A percentile compares a stretch with the other conserved stretches of the same genome.
phyloP scores from a whole-genome alignment of 306 rosid species.

The Pueraria montana region DNA sequence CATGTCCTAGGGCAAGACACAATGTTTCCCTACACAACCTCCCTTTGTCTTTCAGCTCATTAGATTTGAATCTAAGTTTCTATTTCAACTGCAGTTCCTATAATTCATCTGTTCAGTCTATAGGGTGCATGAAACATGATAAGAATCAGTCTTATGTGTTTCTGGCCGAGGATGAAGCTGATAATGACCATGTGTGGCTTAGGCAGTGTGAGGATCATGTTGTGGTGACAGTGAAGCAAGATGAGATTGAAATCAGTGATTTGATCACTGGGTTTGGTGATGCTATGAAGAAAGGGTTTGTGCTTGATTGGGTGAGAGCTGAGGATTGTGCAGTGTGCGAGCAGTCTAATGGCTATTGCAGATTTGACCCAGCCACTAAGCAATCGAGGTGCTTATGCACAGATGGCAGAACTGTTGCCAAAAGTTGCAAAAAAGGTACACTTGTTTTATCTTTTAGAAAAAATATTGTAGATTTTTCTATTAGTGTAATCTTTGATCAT shows the following conservation, averaged over 20 bases:
- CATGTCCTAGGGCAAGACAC: constrained; percentile 53
- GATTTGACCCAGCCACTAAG: background rate
- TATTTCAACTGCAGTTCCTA: constrained; percentile 54
- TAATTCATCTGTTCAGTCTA: background rate
- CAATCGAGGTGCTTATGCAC: constrained; percentile 44
- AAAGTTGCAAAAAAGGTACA: constrained; percentile 55
- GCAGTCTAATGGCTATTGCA: constrained; percentile 47
- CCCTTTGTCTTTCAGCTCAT: constrained; percentile 30
- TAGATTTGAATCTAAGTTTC: constrained; percentile 54
- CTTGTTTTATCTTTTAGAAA: background rate
- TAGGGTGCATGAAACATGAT: constrained; percentile 34
- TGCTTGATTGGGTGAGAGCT: constrained; percentile 48
- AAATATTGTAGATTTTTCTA: too few species aligned
- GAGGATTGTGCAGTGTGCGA: constrained; percentile 50
- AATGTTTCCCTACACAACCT: constrained; percentile 42
- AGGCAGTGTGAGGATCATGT: constrained; percentile 46
- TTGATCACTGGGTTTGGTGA: constrained; percentile 49
- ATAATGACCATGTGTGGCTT: background rate
- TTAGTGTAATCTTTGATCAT: background rate
- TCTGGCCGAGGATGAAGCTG: background rate
- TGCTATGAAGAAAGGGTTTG: constrained; percentile 57
- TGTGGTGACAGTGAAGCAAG: constrained; percentile 41
- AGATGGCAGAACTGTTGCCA: constrained; percentile 42
- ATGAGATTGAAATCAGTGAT: constrained; percentile 17
- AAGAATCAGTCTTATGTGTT: constrained; percentile 47